Base-by-base conservation (phyloP, 305 asterid genomes). In the Solanum chacoense region DNA sequence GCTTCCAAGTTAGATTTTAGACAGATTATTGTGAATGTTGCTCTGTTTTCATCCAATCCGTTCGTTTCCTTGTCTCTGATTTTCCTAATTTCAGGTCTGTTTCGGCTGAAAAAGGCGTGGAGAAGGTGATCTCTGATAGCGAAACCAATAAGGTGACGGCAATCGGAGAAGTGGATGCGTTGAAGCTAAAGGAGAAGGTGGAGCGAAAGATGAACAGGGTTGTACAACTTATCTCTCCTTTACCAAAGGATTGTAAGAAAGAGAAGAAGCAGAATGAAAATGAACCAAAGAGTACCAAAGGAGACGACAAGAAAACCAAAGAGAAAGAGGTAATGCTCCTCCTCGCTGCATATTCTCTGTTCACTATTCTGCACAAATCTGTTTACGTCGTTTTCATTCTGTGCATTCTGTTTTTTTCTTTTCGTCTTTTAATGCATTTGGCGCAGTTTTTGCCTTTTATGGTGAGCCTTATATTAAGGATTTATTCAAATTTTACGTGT, bases 141-240 rank as follows among this genome's bases (percentile, higher is more conserved):
- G 94, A 90, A 36, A 92, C 89, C 13, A 92, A 91, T 67, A 97
- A 89, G 93, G 90, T 96, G 35, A 93, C 95, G 26, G 98, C 95
- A 88, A 90, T 89, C 22, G 99, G 99, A 8, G 93, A 93, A 85
- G 94, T 94, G 6, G 96, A 97, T 91, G 95, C 98, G 88, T 88
- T 67, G 89, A 93, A 93, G 91, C 95, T 97, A 85, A 91, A 94
- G 78, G 97, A 92, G 16, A 89, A 85, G 35, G 89, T 96, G 87
- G 98, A 95, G 93, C 75, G 91, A 85, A 97, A 94, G 85, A 92
- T 94, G 2, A 95, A 93, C 91, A 94, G 89, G 69, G 91, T 88
- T 22, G 93, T 97, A 8, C 95, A 94, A 29, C 90, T 97, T 16
- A 87, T 97, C 76, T 92, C 98, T 36, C 97, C 98, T 28, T 88